phyloP scores from a whole-genome alignment of 495 filamentous ascomycete genomes.

The Letharia columbiana region DNA sequence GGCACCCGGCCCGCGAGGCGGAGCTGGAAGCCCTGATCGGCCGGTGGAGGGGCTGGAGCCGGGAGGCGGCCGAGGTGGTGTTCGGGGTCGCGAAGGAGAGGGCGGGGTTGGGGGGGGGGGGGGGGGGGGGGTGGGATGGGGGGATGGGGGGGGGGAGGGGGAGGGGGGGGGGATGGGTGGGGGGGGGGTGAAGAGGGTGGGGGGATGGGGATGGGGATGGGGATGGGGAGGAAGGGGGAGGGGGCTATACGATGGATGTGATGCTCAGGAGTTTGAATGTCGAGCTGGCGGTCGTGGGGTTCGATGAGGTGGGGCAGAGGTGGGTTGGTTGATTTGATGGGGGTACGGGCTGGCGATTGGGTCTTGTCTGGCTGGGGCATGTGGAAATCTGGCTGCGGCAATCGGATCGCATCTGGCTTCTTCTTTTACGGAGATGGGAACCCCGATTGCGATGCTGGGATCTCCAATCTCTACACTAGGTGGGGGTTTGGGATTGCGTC shows the following conservation, averaged over 20 bases:
- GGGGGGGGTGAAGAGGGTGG: constrained; percentile 19
- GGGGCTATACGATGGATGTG: constrained; percentile 63
- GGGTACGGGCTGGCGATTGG: too few relatives aligned
- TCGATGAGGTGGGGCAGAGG: constrained; percentile 43
- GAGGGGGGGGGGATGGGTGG: constrained; percentile 27
- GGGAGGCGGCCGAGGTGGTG: constrained; percentile 46
- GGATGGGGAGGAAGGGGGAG: constrained; percentile 24
- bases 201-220: constrained; percentile 25
- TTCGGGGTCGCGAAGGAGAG: constrained; percentile 32
- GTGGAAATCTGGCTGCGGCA: too few relatives aligned
- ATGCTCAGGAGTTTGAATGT: constrained; percentile 63
- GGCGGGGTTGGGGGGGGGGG: constrained; percentile 43
- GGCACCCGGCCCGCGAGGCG: constrained; percentile 32
- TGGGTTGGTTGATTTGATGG: constrained; percentile 38
- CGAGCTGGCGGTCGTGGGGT: constrained; percentile 55
- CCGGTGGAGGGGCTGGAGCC: constrained; percentile 42
- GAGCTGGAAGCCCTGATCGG: constrained; percentile 42
- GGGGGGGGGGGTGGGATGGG: constrained; percentile 51
- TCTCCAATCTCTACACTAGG: too few relatives aligned
- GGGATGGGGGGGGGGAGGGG: constrained; percentile 36
- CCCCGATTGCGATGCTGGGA: too few relatives aligned
- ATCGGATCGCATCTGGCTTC: too few relatives aligned
- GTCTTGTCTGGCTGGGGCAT: not conserved
- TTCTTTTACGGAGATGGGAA: too few relatives aligned
- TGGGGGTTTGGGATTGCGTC: not conserved